Conservation (phyloP, 345 rosid species). For the thale cress (Arabidopsis thaliana) region DNA sequence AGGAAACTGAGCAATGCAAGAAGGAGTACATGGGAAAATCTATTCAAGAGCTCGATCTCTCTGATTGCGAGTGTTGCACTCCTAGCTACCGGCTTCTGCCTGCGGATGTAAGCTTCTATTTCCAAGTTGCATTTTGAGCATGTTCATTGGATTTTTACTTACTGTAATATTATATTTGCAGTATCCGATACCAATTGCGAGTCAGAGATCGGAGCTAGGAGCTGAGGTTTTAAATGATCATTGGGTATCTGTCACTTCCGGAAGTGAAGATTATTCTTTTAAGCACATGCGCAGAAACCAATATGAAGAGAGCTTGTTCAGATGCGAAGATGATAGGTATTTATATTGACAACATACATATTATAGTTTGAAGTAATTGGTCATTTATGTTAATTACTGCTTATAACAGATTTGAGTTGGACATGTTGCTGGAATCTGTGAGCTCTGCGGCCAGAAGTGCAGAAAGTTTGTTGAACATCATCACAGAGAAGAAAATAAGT, state of each 20-base stretch:
- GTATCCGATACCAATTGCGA: slow-evolving; percentile 86
- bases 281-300: slow-evolving; percentile 98
- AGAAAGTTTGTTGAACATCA: slow-evolving; percentile 71
- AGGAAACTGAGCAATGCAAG: slow-evolving; percentile 71
- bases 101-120: slow-evolving; percentile 62
- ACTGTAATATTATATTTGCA: slow-evolving; percentile 42
- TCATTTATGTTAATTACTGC: slow-evolving; percentile 2
- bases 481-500: slow-evolving; percentile 64
- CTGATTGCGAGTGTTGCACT: slow-evolving; percentile 86
- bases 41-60: slow-evolving; percentile 96
- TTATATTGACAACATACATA: neutral
- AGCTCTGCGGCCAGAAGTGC: slow-evolving; percentile 76
- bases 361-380: slow-evolving; percentile 7
- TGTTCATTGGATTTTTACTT: slow-evolving; percentile 16
- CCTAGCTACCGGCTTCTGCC: slow-evolving; percentile 97
- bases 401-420: slow-evolving; percentile 84
- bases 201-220: slow-evolving; percentile 68
- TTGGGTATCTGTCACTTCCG: slow-evolving; percentile 99
- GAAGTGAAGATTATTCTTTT: slow-evolving; percentile 97
- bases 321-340: slow-evolving; percentile 99
- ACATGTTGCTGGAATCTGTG: slow-evolving; percentile 96
- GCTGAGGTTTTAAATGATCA: slow-evolving; percentile 92
- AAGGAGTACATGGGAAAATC: slow-evolving; percentile 84
- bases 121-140: slow-evolving; percentile 24
- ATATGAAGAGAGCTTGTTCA: slow-evolving; percentile 93